Base-by-base conservation (phyloP, 345 rosid genomes). In the Firmiana major region DNA sequence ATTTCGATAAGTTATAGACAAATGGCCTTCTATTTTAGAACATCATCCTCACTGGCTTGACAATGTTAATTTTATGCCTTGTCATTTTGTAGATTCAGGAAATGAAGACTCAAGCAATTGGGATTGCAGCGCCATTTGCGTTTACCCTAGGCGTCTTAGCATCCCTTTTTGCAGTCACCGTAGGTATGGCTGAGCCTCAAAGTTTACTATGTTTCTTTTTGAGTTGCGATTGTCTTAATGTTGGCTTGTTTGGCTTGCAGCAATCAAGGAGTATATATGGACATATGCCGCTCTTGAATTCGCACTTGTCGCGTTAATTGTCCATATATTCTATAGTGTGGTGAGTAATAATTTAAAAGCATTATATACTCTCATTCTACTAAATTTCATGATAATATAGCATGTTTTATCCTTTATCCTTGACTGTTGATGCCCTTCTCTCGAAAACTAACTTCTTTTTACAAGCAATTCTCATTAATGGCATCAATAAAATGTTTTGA, bases 211-310 rank as follows among this genome's bases (percentile, higher is more conserved):
- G 3, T 45, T 73, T 45, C 31, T 26, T 16, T 68, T 24, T 17
- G 24, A 58, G 19, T 59, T 45, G 74, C 26, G 19, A 48, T 36
- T 16, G 5, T 72, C 79, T 73, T 60, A 68, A 13, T 26, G 17
- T 31, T 42, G 4, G 60, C 48, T 70, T 75, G 42, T 55, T 74
- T 58, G 40, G 45, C 63, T 81, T 81, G 87, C 90, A 95, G 99
- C 93, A 51, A 87, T 87, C 78, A 89, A 80, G 86, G 98, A 93
- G 85, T 93, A 90, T 71, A 87, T 92, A 85, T 95, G 99, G 99
- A 92, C 98, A 15, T 95, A 88, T 49, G 99, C 97, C 40, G 97
- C 98, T 74, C 90, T 95, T 6, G 97, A 95, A 82, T 95, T 95
- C 78, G 97, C 91, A 60, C 87, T 90, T 31, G 89, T 93, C 63